These are phyloP conservation scores for Dictyostelium citrinum DNA, from an alignment of 78 protist genomes.

Conservation along the genomic window DNA sequence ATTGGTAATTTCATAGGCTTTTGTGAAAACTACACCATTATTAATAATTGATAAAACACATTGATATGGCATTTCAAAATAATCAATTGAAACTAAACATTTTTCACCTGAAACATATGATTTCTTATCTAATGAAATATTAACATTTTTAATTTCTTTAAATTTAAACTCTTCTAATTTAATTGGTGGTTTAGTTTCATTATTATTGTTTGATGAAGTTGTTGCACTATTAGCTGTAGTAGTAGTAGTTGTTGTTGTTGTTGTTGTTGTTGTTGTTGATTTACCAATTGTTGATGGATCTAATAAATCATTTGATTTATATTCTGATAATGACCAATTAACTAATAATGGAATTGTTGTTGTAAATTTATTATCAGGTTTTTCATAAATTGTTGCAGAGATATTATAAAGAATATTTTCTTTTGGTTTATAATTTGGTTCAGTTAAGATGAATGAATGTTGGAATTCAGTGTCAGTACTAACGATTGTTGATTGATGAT, in stretches of 20 bases:
- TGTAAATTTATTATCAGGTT: slow-evolving; percentile 1
- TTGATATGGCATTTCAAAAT: background rate
- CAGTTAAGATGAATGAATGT: background rate
- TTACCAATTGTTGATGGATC: background rate
- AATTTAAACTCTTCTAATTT: background rate
- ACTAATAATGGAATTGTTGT: slow-evolving; percentile 3
- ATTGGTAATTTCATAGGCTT: background rate
- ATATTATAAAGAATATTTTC: background rate
- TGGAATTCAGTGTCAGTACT: background rate
- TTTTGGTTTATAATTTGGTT: slow-evolving; percentile 34
- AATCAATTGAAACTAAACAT: background rate
- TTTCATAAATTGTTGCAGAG: background rate
- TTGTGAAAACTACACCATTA: slow-evolving; percentile 47
- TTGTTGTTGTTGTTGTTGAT: background rate
- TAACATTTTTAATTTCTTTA: background rate
- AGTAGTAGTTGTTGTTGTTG: background rate
- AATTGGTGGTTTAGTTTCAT: background rate
- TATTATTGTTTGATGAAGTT: too few relatives aligned
- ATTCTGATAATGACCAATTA: slow-evolving; percentile 24
- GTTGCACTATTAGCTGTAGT: background rate
- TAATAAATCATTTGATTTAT: background rate
- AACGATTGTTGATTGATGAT: background rate
- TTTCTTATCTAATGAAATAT: slow-evolving; percentile 25
- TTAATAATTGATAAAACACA: slow-evolving; percentile 26
- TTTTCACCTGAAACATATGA: slow-evolving; percentile 10